Evolutionary conservation across 2,329 filamentous ascomycete species (phyloP), one percentile per base, ranked within the genome.

Genomic region (Lasiodiplodia gonubiensis): DNA sequence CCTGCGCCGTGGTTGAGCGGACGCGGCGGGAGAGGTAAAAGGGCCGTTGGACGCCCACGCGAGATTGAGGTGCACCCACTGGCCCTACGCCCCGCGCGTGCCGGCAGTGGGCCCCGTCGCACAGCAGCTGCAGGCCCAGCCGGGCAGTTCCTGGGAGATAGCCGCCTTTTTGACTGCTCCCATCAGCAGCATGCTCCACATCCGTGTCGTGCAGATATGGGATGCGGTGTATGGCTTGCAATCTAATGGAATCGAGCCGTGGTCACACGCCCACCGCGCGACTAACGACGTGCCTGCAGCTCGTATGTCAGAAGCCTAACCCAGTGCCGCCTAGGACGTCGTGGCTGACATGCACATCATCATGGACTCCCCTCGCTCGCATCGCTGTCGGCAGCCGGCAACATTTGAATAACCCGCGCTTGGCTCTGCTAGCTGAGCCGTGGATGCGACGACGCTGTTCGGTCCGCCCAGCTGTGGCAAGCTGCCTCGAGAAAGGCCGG

Each of bases 321-420:
- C 23, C 46, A 21, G 42, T 37, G 18, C 39, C 59, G 59, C 12
- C 59, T 52, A 63, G 59, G 30, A 63, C 46, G 23, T 25, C 42
- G 59, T 51, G 46, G 59, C 59, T 63, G 59, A 49, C 11, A 63
- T 63, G 59, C 59, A 51, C 59, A 63, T 63, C 59, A 51, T 63
- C 59, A 51, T 49, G 42, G 57, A 21, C 8, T 33, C 16, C 27
- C 57, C 57, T 61, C 57, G 42, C 57, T 48, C 57, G 33, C 57
- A 46, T 42, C 14, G 25, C 53, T 57, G 53, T 33, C 53, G 30
- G 53, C 33, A 25, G 35, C 53, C 53, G 53, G 53, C 30, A 39
- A 18, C 27, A 49, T 61, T 61, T 49, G 57, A 61, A 49, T 35
- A 35, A 16, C 35, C 11, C 35, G 33, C 33, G 21, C 55, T 48